These are phyloP conservation scores for Paracoccidioides brasiliensis DNA, from an alignment of 2,329 filamentous ascomycete genomes.

Conservation along the genomic window DNA sequence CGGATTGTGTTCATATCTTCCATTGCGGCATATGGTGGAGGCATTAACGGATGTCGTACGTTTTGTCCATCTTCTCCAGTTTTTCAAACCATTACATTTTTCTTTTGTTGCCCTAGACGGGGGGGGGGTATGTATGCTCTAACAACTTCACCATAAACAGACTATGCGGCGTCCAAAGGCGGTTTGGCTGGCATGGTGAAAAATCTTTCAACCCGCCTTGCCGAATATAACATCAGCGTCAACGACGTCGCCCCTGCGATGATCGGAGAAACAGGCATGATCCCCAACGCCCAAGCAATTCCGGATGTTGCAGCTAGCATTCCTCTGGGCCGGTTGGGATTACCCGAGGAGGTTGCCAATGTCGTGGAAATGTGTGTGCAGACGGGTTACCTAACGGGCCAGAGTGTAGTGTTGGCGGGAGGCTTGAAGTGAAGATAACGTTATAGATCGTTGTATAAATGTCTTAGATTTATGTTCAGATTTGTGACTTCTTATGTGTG, in stretches of 20 bases:
- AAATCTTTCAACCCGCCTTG: conserved; percentile 48
- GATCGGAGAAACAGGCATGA: conserved; percentile 53
- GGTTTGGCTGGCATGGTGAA: conserved; percentile 53
- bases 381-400: conserved; percentile 49
- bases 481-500: too few relatives aligned
- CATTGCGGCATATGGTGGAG: conserved; percentile 50
- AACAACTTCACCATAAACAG: conserved; percentile 6
- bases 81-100: not conserved
- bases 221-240: conserved; percentile 48
- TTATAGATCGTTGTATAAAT: not conserved
- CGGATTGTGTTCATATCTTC: conserved; percentile 52
- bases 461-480: too few relatives aligned
- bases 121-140: not conserved
- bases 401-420: conserved; percentile 42
- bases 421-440: conserved; percentile 34
- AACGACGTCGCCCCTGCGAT: conserved; percentile 58
- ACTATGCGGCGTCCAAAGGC: conserved; percentile 47
- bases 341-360: conserved; percentile 47
- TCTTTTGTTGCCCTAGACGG: not conserved
- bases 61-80: not conserved
- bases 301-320: conserved; percentile 48
- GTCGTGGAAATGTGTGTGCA: conserved; percentile 47
- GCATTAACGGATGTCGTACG: conserved; percentile 48
- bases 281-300: conserved; percentile 44
- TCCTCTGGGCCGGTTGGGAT: conserved; percentile 45